Percentiles rank a stretch among this genome's conserved stretches.
phyloP scores from a whole-genome alignment of 495 filamentous ascomycete species.

The Cryomyces minteri region DNA sequence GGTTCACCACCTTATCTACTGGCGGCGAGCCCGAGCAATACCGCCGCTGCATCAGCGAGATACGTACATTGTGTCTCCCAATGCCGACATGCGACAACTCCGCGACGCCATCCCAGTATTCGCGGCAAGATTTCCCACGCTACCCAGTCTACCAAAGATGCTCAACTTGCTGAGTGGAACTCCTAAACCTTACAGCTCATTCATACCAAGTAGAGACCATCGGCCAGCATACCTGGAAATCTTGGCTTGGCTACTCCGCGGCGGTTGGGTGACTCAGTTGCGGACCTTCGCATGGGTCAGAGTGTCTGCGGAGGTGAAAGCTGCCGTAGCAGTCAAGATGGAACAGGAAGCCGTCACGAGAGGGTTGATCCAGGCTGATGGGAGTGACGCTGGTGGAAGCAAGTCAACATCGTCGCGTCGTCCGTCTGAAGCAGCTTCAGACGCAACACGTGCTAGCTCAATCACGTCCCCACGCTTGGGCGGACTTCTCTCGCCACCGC shows the following conservation, averaged over 20 bases:
- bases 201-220: slow-evolving; percentile 80
- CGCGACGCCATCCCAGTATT: slow-evolving; percentile 54
- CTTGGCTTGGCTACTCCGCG: slow-evolving; percentile 77
- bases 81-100: slow-evolving; percentile 63
- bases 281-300: slow-evolving; percentile 73
- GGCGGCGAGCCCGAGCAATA: slow-evolving; percentile 81
- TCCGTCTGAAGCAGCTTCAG: background rate
- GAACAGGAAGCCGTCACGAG: slow-evolving; percentile 25
- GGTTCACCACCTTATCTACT: slow-evolving; percentile 84
- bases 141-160: slow-evolving; percentile 70
- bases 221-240: slow-evolving; percentile 74
- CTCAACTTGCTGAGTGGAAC: slow-evolving; percentile 55
- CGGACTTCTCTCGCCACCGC: too few species aligned
- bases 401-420: background rate
- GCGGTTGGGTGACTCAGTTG: slow-evolving; percentile 83
- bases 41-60: slow-evolving; percentile 78
- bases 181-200: slow-evolving; percentile 58
- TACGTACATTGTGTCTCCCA: slow-evolving; percentile 85
- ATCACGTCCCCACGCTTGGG: background rate
- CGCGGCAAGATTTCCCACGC: slow-evolving; percentile 55
- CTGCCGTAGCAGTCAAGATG: slow-evolving; percentile 36
- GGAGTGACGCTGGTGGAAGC: background rate
- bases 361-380: slow-evolving; percentile 1
- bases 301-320: slow-evolving; percentile 41
- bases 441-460: background rate